Percentiles rank a stretch among this genome's conserved stretches.
phyloP scores from a whole-genome alignment of 2,329 filamentous ascomycete genomes.

The Ploettnerulaceae sp. region DNA sequence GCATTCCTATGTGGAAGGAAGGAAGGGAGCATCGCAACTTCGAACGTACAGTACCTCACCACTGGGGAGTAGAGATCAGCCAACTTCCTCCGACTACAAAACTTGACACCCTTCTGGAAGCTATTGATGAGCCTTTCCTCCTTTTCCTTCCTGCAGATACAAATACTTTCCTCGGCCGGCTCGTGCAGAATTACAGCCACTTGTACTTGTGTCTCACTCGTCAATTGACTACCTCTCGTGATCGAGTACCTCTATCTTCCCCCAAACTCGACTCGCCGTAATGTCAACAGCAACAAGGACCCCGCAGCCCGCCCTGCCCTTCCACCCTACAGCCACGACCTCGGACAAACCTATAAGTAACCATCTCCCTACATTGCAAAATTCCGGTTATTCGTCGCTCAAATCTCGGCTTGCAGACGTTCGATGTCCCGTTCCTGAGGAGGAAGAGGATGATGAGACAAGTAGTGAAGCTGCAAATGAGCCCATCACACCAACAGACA shows the following conservation, averaged over 20 bases:
- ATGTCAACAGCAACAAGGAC: neutral
- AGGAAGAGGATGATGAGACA: slow-evolving; percentile 48
- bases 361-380: neutral
- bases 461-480: slow-evolving; percentile 56
- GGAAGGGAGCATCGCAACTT: too few relatives aligned
- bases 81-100: too few relatives aligned
- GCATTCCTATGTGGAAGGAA: too few relatives aligned
- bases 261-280: too few relatives aligned
- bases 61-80: too few relatives aligned
- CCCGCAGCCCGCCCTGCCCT: neutral
- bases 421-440: slow-evolving; percentile 50
- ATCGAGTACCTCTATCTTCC: too few relatives aligned
- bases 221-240: neutral
- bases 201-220: neutral
- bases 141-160: neutral
- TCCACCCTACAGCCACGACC: neutral
- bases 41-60: too few relatives aligned
- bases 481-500: slow-evolving; percentile 57
- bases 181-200: too few relatives aligned
- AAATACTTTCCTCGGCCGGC: neutral
- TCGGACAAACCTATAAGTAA: neutral
- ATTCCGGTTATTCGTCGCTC: slow-evolving; percentile 18
- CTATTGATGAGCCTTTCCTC: neutral
- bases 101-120: too few relatives aligned
- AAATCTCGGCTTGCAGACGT: slow-evolving; percentile 42